phyloP scores from a whole-genome alignment of 352 stramenopile genomes.

The Phytophthora foliorum region DNA sequence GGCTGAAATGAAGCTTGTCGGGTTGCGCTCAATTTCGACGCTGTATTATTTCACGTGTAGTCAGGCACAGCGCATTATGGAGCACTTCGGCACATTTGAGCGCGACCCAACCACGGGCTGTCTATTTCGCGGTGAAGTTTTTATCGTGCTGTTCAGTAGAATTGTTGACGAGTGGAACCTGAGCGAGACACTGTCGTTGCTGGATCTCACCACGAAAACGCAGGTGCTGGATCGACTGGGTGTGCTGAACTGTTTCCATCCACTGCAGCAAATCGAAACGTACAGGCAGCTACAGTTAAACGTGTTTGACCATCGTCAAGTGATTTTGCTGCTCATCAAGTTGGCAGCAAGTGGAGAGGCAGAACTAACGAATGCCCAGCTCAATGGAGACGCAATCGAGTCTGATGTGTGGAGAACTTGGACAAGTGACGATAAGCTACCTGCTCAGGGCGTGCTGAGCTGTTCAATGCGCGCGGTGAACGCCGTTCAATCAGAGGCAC shows the following conservation, averaged over 20 bases:
- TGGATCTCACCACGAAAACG: conserved; percentile 72
- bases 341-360: conserved; percentile 53
- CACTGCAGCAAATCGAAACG: conserved; percentile 60
- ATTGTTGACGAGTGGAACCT: conserved; percentile 82
- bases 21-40: conserved; percentile 74
- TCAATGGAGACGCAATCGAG: conserved; percentile 56
- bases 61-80: conserved; percentile 79
- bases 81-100: conserved; percentile 83
- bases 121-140: conserved; percentile 73
- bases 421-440: conserved; percentile 66
- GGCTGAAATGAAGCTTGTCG: conserved; percentile 74
- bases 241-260: conserved; percentile 71
- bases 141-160: conserved; percentile 73
- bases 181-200: conserved; percentile 66
- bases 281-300: conserved; percentile 61
- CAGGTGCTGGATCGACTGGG: conserved; percentile 75
- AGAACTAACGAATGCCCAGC: conserved; percentile 55
- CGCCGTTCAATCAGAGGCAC: conserved; percentile 54
- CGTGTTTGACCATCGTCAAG: conserved; percentile 65
- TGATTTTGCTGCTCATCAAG: conserved; percentile 65
- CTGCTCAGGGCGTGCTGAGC: conserved; percentile 49
- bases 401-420: conserved; percentile 68
- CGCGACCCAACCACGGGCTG: conserved; percentile 57
- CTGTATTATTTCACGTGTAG: conserved; percentile 79
- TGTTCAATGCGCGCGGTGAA: conserved; percentile 57